Conservation (phyloP, 164 flowering plant genomes). For the Buxus sempervirens region DNA sequence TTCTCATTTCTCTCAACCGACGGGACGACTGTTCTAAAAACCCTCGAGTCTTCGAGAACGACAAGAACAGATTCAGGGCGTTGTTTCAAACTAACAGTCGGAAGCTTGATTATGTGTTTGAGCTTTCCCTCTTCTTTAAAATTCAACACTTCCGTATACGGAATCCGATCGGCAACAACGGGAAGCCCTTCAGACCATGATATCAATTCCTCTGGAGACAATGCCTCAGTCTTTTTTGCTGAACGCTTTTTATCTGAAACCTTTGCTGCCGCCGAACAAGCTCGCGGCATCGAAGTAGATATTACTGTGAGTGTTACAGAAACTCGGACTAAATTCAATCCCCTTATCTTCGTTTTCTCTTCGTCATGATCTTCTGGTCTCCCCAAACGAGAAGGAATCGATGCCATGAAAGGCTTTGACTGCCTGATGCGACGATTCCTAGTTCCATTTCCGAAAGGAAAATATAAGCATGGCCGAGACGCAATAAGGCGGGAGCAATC, state of each 20-base stretch:
- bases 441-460: constrained; percentile 5
- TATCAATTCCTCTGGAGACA: constrained; percentile 65
- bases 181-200: constrained; percentile 69
- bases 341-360: constrained; percentile 5
- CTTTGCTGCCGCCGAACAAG: constrained; percentile 47
- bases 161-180: constrained; percentile 44
- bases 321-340: constrained; percentile 34
- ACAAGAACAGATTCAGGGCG: constrained; percentile 57
- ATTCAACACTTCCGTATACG: constrained; percentile 57
- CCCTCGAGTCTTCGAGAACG: constrained; percentile 77
- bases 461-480: no score
- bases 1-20: constrained; percentile 47
- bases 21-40: constrained; percentile 70
- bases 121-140: constrained; percentile 58
- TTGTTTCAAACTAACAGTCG: constrained; percentile 33
- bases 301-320: constrained; percentile 63
- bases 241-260: constrained; percentile 40
- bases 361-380: constrained; percentile 8
- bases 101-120: constrained; percentile 69
- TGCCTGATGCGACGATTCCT: neutral
- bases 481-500: no score
- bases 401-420: neutral
- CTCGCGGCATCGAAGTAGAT: constrained; percentile 48
- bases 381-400: constrained; percentile 12
- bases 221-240: constrained; percentile 28